These are phyloP conservation scores for Penicillium lividum DNA, from an alignment of 495 filamentous ascomycete species.

Conservation along the genomic window DNA sequence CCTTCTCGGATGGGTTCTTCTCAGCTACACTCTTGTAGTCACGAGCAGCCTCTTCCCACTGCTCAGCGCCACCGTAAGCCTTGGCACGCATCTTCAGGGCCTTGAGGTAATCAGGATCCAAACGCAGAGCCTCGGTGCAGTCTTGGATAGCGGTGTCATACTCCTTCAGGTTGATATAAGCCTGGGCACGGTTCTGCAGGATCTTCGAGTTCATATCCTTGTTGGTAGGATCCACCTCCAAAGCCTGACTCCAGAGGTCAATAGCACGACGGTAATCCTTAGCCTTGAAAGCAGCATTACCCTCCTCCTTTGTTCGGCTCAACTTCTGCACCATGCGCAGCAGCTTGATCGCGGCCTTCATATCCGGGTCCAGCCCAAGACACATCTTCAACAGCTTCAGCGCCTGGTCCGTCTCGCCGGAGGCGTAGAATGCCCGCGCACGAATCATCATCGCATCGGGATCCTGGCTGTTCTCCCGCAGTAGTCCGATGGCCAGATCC, in stretches of 20 bases:
- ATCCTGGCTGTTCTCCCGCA: conserved; percentile 84
- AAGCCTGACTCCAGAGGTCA: conserved; percentile 78
- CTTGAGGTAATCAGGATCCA: conserved; percentile 86
- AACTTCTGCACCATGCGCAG: conserved; percentile 84
- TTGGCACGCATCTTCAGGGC: conserved; percentile 91
- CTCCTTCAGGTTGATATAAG: conserved; percentile 71
- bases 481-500: conserved; percentile 82
- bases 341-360: conserved; percentile 78
- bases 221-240: conserved; percentile 86
- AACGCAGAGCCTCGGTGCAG: conserved; percentile 79
- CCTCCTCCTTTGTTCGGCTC: conserved; percentile 91
- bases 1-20: conserved; percentile 74
- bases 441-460: conserved; percentile 91
- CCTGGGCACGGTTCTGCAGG: conserved; percentile 86
- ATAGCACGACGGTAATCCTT: conserved; percentile 76
- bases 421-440: conserved; percentile 81
- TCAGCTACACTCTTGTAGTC: conserved; percentile 87
- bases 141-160: conserved; percentile 77
- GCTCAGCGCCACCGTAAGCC: conserved; percentile 76
- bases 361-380: conserved; percentile 87
- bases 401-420: conserved; percentile 93
- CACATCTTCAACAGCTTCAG: conserved; percentile 91
- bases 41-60: conserved; percentile 87
- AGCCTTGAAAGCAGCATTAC: conserved; percentile 86
- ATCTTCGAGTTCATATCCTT: conserved; percentile 94